These are phyloP conservation scores for maize (Zea mays) DNA, from an alignment of 176 grass and related monocot genomes.

Conservation along the genomic window DNA sequence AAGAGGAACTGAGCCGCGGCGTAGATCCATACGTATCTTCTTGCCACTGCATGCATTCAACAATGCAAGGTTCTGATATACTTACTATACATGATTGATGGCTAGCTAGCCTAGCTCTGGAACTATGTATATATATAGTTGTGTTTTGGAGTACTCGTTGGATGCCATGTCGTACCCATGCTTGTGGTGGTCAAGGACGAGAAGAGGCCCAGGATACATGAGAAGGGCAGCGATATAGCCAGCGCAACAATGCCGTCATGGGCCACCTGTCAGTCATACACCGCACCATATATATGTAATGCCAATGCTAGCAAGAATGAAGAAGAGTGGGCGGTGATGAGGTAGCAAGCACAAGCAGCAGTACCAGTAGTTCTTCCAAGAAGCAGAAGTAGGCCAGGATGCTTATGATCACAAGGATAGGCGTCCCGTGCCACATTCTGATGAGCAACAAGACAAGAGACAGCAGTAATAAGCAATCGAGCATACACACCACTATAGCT, in stretches of 20 bases:
- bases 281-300: too few species aligned
- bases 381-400: conserved; percentile 95
- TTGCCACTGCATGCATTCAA: conserved; percentile 48
- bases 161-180: conserved; percentile 49
- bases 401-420: conserved; percentile 73
- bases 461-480: background rate
- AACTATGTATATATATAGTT: too few species aligned
- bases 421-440: conserved; percentile 78
- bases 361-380: conserved; percentile 88
- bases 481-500: background rate
- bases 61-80: background rate
- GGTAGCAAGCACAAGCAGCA: background rate
- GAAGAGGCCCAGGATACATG: conserved; percentile 79
- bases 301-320: background rate
- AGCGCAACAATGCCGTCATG: conserved; percentile 63
- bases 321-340: background rate
- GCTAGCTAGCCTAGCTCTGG: too few species aligned
- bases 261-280: conserved; percentile 49
- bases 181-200: conserved; percentile 70
- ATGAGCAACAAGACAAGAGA: conserved; percentile 30
- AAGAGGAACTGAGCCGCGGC: conserved; percentile 66
- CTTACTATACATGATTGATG: too few species aligned
- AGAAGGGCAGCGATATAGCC: conserved; percentile 86
- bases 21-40: conserved; percentile 76
- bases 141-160: too few species aligned